A percentile compares a stretch with the other conserved stretches of the same genome.
phyloP scores from a whole-genome alignment of 306 rosid genomes.

The Dalbergia cochinchinensis region DNA sequence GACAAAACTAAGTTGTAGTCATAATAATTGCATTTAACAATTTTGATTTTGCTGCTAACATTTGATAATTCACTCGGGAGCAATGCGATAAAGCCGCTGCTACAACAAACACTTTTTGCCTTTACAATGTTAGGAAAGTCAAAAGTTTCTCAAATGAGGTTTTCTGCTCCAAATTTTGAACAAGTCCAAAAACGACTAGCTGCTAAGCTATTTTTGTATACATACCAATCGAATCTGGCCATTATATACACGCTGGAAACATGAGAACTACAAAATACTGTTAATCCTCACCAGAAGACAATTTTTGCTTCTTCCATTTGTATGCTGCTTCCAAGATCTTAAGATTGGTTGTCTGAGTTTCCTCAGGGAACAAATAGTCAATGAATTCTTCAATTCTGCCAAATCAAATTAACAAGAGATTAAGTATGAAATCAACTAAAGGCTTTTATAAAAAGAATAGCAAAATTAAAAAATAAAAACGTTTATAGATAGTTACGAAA shows the following conservation, averaged over 20 bases:
- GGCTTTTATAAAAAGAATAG: background rate
- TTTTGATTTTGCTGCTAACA: background rate
- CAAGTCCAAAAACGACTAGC: constrained; percentile 12
- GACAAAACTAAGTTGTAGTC: background rate
- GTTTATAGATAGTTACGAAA: background rate
- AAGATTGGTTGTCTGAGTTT: constrained; percentile 84
- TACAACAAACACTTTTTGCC: background rate
- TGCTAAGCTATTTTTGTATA: constrained; percentile 19
- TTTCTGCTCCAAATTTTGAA: constrained; percentile 16
- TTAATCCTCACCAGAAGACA: constrained; percentile 60
- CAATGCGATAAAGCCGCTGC: background rate
- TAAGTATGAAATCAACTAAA: constrained; percentile 19
- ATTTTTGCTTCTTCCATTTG: constrained; percentile 88
- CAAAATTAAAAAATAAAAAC: background rate
- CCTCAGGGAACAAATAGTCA: constrained; percentile 86
- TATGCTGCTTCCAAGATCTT: constrained; percentile 97
- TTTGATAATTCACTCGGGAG: background rate
- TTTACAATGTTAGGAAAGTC: constrained; percentile 18
- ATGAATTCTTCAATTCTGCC: constrained; percentile 86
- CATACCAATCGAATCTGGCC: background rate
- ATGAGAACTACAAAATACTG: background rate
- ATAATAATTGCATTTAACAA: background rate
- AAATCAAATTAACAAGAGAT: constrained; percentile 42
- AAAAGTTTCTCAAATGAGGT: constrained; percentile 10
- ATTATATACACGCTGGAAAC: constrained; percentile 35